phyloP scores from a whole-genome alignment of 1,284 basidiomycete genomes.

The Trichosporon coremiiforme region DNA sequence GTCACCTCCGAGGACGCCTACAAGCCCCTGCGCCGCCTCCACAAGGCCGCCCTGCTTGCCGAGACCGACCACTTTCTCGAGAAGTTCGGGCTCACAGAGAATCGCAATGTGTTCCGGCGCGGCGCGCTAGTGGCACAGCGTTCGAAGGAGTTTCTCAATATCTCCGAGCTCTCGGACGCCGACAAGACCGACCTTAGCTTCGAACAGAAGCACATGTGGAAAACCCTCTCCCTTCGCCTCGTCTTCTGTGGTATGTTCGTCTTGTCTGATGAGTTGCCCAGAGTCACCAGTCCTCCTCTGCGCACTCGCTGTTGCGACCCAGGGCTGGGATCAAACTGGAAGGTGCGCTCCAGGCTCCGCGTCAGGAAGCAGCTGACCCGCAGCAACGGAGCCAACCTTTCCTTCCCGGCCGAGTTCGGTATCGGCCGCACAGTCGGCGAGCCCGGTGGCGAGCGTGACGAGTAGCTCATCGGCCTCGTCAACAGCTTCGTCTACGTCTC shows the following conservation, averaged over 20 bases:
- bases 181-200: constrained; percentile 41
- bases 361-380: constrained; percentile 40
- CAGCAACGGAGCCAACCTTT: constrained; percentile 63
- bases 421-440: constrained; percentile 52
- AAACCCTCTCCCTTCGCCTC: constrained; percentile 59
- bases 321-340: constrained; percentile 53
- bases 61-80: constrained; percentile 19
- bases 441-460: constrained; percentile 21
- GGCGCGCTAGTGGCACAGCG: constrained; percentile 69
- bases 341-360: constrained; percentile 43
- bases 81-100: constrained; percentile 61
- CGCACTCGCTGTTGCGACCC: constrained; percentile 47
- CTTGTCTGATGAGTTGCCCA: not conserved
- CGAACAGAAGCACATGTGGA: constrained; percentile 69
- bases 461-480: constrained; percentile 65
- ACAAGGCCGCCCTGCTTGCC: constrained; percentile 17
- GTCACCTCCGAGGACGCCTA: constrained; percentile 22
- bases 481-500: constrained; percentile 73
- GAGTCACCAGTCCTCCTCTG: constrained; percentile 34
- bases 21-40: constrained; percentile 36
- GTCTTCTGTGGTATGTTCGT: constrained; percentile 33
- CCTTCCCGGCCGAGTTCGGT: constrained; percentile 67
- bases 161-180: constrained; percentile 60
- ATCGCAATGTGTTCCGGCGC: constrained; percentile 59
- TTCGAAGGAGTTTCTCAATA: constrained; percentile 58